Evolutionary conservation across 2,329 filamentous ascomycete genomes (phyloP).

Genomic region (Blumeria graminis): DNA sequence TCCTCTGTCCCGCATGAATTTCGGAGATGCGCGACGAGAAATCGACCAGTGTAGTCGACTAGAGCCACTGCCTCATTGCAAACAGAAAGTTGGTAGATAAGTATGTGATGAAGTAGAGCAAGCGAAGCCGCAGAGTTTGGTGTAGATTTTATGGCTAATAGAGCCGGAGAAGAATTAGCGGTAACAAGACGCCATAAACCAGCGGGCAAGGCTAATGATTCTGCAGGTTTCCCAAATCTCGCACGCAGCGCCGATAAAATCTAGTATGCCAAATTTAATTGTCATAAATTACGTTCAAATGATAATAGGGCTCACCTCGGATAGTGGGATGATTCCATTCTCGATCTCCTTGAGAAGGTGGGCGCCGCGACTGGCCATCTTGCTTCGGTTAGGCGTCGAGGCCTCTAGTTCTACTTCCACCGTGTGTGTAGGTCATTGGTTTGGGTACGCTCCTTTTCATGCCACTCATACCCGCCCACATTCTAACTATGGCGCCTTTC

Average conservation of each 20-base stretch:
- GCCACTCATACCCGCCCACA: not conserved
- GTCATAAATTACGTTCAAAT: too few species aligned
- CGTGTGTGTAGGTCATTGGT: not conserved
- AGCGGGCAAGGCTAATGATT: constrained; percentile 14
- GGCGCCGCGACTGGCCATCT: constrained; percentile 17
- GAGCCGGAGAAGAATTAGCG: not conserved
- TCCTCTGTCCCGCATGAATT: constrained; percentile 3
- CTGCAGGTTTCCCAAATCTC: too few species aligned
- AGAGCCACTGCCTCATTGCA: constrained; percentile 22
- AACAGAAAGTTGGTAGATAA: constrained; percentile 25
- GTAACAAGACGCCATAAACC: constrained; percentile 11
- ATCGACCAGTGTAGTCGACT: constrained; percentile 29
- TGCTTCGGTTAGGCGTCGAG: constrained; percentile 2
- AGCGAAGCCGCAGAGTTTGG: constrained; percentile 26
- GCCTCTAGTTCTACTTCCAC: not conserved
- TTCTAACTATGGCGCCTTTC: not conserved
- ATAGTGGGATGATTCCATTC: not conserved
- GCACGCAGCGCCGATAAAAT: too few species aligned
- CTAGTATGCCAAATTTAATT: too few species aligned
- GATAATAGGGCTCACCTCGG: too few species aligned
- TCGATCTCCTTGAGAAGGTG: constrained; percentile 19
- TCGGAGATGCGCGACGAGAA: constrained; percentile 21
- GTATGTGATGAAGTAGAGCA: constrained; percentile 28
- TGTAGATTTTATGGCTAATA: constrained; percentile 24
- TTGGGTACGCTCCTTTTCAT: not conserved